Conservation (phyloP, 805 yeast genomes). For the Suhomyces sp. region DNA sequence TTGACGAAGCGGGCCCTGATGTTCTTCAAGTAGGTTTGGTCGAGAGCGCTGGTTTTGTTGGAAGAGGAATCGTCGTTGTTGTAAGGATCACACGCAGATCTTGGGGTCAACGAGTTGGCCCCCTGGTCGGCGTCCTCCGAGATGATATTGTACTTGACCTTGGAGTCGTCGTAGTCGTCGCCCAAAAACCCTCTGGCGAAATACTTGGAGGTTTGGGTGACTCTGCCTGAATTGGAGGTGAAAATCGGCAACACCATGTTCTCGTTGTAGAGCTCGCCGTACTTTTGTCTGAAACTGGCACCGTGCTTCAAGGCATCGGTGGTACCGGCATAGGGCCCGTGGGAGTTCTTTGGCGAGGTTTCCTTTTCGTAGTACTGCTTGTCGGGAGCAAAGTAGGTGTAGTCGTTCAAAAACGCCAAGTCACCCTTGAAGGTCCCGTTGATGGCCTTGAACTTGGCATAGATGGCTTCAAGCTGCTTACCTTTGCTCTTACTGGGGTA, state of each 20-base stretch:
- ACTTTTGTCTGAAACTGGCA: conserved; percentile 43
- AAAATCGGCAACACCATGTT: conserved; percentile 46
- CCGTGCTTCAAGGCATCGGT: conserved; percentile 51
- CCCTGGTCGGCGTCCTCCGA: conserved; percentile 39
- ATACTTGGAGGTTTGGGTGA: conserved; percentile 49
- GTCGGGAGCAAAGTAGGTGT: conserved; percentile 45
- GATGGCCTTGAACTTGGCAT: conserved; percentile 18
- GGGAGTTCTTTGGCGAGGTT: conserved; percentile 43
- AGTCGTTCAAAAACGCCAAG: conserved; percentile 50
- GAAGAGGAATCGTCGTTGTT: conserved; percentile 13
- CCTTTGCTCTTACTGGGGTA: conserved; percentile 47
- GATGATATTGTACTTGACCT: conserved; percentile 37
- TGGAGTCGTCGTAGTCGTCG: conserved; percentile 31
- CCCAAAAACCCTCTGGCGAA: conserved; percentile 63
- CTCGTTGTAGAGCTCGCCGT: conserved; percentile 44
- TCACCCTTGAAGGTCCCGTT: conserved; percentile 43
- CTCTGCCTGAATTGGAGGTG: conserved; percentile 53
- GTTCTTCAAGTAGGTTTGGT: conserved; percentile 42
- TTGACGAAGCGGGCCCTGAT: conserved; percentile 58
- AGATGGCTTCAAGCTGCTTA: conserved; percentile 21
- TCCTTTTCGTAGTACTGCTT: conserved; percentile 45
- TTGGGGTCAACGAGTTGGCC: conserved; percentile 30
- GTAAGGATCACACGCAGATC: conserved; percentile 18
- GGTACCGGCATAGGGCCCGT: conserved; percentile 51
- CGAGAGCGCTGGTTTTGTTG: conserved; percentile 21